These are phyloP conservation scores for Pythium periplocum DNA, from an alignment of 352 stramenopile genomes.

Conservation along the genomic window DNA sequence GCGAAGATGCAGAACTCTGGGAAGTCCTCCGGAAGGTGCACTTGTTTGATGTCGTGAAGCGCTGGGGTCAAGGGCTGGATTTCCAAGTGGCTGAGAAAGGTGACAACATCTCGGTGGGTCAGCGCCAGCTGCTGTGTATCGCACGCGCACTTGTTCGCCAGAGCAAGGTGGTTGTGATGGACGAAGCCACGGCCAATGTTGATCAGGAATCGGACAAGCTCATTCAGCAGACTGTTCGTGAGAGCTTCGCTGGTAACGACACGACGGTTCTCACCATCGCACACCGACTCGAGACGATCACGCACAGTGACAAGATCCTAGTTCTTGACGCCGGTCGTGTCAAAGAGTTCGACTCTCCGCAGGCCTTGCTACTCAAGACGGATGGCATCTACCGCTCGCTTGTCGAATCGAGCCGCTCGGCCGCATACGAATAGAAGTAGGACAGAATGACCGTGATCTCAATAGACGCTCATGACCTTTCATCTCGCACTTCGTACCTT, in stretches of 20 bases:
- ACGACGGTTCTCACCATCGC: constrained; percentile 93
- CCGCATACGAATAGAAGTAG: background rate
- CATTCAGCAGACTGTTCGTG: constrained; percentile 71
- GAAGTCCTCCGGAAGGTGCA: too few species aligned
- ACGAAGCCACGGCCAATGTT: constrained; percentile 92
- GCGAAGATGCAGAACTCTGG: too few species aligned
- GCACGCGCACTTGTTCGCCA: constrained; percentile 63
- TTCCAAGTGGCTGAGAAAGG: constrained; percentile 83
- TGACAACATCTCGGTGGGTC: constrained; percentile 87
- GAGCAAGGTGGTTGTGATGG: constrained; percentile 91
- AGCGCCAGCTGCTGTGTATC: constrained; percentile 28
- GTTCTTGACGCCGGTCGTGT: constrained; percentile 88
- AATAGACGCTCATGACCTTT: too few species aligned
- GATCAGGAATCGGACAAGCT: constrained; percentile 59
- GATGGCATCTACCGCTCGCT: constrained; percentile 39
- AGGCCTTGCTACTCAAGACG: constrained; percentile 24
- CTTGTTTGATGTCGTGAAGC: too few species aligned
- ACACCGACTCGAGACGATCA: constrained; percentile 92
- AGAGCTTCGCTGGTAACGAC: constrained; percentile 84
- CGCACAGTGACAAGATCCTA: constrained; percentile 89
- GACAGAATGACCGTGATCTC: too few species aligned
- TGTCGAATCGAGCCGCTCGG: constrained; percentile 22
- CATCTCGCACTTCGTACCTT: too few species aligned
- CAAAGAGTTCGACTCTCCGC: constrained; percentile 88
- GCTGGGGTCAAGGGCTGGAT: constrained; percentile 18